These are phyloP conservation scores for Malassezia yamatoensis DNA, from an alignment of 1,284 basidiomycete genomes.

Conservation along the genomic window DNA sequence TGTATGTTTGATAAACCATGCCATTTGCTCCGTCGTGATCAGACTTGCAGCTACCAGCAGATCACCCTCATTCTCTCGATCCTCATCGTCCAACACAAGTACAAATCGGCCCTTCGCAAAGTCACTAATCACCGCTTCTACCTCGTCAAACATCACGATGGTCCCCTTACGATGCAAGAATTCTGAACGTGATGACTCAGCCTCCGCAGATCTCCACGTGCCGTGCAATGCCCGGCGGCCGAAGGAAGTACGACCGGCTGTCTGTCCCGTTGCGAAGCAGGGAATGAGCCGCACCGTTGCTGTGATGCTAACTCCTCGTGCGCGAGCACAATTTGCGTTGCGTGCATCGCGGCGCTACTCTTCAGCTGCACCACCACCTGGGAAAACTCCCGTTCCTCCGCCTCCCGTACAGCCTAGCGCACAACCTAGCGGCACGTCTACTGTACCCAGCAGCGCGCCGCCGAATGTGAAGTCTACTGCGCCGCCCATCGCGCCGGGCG, in stretches of 20 bases:
- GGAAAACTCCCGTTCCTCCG: background rate
- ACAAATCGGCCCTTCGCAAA: constrained; percentile 38
- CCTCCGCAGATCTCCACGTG: constrained; percentile 2
- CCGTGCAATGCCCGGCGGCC: background rate
- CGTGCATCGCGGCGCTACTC: background rate
- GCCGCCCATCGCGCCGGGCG: too few relatives aligned
- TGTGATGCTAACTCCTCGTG: constrained; percentile 10
- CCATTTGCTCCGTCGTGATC: constrained; percentile 91
- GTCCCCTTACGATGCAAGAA: background rate
- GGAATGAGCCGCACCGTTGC: constrained; percentile 10
- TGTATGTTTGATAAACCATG: constrained; percentile 90
- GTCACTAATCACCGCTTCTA: constrained; percentile 30
- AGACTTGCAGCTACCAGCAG: constrained; percentile 37
- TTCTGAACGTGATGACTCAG: constrained; percentile 1
- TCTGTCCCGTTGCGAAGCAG: constrained; percentile 5
- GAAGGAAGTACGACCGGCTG: background rate
- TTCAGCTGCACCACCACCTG: background rate
- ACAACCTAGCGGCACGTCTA: too few relatives aligned
- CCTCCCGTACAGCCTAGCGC: background rate
- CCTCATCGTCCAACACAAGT: constrained; percentile 44
- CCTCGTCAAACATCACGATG: constrained; percentile 35
- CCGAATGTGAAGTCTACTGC: too few relatives aligned
- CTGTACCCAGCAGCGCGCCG: too few relatives aligned
- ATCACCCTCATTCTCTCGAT: constrained; percentile 47
- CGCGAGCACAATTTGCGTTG: background rate